Evolutionary conservation across 1,284 basidiomycete species (phyloP).

Genomic region (Puccinia hordei): DNA sequence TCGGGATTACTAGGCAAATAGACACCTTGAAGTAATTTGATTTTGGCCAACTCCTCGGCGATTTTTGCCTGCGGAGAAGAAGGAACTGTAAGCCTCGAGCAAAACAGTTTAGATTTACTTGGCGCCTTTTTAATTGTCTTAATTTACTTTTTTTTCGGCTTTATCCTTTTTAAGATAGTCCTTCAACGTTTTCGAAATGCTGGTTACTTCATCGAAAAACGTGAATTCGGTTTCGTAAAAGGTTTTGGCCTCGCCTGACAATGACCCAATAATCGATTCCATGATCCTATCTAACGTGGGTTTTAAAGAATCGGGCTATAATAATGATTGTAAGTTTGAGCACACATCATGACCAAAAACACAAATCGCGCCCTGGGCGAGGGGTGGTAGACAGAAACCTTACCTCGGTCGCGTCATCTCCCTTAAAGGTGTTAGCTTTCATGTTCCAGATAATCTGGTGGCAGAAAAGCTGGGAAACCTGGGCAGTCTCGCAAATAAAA

Average conservation of each 20-base stretch:
- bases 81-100: constrained; percentile 1
- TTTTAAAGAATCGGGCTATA: constrained; percentile 89
- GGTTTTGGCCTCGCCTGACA: constrained; percentile 84
- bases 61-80: constrained; percentile 77
- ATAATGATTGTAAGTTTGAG: constrained; percentile 2
- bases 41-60: constrained; percentile 98
- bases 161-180: constrained; percentile 95
- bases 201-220: constrained; percentile 95
- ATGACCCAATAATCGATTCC: constrained; percentile 74
- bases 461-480: constrained; percentile 96
- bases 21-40: constrained; percentile 86
- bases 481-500: constrained; percentile 96
- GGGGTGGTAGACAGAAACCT: constrained; percentile 56
- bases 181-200: constrained; percentile 95
- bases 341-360: background rate
- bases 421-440: constrained; percentile 96
- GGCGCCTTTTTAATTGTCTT: background rate
- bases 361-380: background rate
- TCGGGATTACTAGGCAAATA: constrained; percentile 98
- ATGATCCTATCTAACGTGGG: constrained; percentile 87
- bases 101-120: background rate
- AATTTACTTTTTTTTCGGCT: constrained; percentile 85
- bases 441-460: constrained; percentile 99
- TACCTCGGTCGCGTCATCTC: constrained; percentile 80
- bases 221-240: constrained; percentile 95